Evolutionary conservation across 2,329 filamentous ascomycete species (phyloP).

Genomic region (Monosporascus sp.): DNA sequence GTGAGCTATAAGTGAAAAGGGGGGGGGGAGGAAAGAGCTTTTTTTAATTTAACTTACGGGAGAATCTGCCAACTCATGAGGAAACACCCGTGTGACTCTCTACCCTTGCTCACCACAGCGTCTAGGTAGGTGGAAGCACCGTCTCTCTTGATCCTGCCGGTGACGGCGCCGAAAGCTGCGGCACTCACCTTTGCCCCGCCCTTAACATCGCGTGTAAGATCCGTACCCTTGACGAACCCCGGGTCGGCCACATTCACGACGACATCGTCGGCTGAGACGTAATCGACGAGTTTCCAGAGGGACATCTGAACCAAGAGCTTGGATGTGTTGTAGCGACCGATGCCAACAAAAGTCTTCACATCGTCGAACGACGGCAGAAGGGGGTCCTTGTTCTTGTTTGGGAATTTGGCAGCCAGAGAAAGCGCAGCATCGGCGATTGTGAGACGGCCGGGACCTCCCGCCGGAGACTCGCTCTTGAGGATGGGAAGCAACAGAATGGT

Average conservation of each 20-base stretch:
- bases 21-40: too few species aligned
- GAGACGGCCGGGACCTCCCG: background rate
- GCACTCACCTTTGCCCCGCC: slow-evolving; percentile 8
- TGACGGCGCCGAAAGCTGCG: slow-evolving; percentile 9
- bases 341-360: slow-evolving; percentile 14
- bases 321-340: slow-evolving; percentile 19
- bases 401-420: slow-evolving; percentile 15
- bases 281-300: slow-evolving; percentile 30
- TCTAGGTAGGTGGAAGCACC: slow-evolving; percentile 45
- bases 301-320: slow-evolving; percentile 6
- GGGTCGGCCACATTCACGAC: slow-evolving; percentile 44
- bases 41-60: too few species aligned
- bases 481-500: slow-evolving; percentile 28
- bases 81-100: slow-evolving; percentile 46
- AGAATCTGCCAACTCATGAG: slow-evolving; percentile 42
- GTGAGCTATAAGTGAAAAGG: slow-evolving; percentile 2
- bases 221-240: slow-evolving; percentile 37
- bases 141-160: slow-evolving; percentile 28
- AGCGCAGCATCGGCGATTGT: slow-evolving; percentile 9
- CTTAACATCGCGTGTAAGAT: slow-evolving; percentile 28
- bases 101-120: slow-evolving; percentile 38
- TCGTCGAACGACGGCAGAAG: slow-evolving; percentile 28
- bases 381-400: slow-evolving; percentile 14
- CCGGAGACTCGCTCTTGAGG: slow-evolving; percentile 19
- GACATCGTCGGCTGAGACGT: slow-evolving; percentile 34